Evolutionary conservation across 768 basidiomycete species (phyloP).

Genomic region (Agrocybe chaxingu): DNA sequence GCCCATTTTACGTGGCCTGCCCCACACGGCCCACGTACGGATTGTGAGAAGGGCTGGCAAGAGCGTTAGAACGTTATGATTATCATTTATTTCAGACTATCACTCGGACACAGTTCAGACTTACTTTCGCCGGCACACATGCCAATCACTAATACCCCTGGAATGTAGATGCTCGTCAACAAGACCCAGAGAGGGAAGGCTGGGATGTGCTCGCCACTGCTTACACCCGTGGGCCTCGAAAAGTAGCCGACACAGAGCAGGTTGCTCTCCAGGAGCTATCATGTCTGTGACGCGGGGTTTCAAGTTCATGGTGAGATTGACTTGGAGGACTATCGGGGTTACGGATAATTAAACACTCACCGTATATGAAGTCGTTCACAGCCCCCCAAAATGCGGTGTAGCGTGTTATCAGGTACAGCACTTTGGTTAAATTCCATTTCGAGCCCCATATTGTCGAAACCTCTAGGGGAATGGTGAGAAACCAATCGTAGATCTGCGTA

Average conservation of each 20-base stretch:
- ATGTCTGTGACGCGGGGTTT: too few relatives aligned
- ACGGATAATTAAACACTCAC: background rate
- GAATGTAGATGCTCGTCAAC: too few relatives aligned
- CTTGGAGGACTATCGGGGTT: background rate
- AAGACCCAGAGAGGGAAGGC: too few relatives aligned
- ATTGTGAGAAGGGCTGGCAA: background rate
- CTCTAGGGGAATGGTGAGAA: background rate
- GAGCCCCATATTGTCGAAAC: conserved; percentile 2
- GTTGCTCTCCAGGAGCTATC: too few relatives aligned
- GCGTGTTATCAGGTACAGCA: conserved; percentile 9
- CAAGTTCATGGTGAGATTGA: too few relatives aligned
- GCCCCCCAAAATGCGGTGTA: conserved; percentile 3
- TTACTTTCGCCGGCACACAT: conserved; percentile 13
- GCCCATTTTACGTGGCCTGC: conserved; percentile 8
- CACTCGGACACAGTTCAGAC: background rate
- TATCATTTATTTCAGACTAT: too few relatives aligned
- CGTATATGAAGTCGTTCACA: background rate
- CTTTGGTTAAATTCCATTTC: conserved; percentile 6
- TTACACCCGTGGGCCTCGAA: too few relatives aligned
- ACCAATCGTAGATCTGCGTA: conserved; percentile 4
- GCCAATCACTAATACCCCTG: background rate
- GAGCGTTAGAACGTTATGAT: too few relatives aligned
- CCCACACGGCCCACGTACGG: conserved; percentile 19
- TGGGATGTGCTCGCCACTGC: too few relatives aligned
- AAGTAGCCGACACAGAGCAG: too few relatives aligned